Conservation (phyloP, 495 filamentous ascomycete species). For the Chaetomidium leptoderma region DNA sequence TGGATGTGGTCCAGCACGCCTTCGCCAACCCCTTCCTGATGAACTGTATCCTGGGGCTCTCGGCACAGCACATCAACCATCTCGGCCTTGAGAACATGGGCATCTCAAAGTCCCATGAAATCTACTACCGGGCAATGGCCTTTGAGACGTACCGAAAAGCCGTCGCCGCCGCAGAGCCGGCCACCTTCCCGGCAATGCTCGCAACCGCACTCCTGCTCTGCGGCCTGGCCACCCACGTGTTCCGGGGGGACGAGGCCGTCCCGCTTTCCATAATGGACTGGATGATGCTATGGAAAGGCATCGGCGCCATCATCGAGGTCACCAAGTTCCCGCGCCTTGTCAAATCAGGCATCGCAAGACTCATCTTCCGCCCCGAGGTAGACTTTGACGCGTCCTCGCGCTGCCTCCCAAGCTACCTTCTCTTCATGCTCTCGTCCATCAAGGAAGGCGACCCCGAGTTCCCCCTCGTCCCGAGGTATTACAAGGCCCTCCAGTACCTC, state of each 20-base stretch:
- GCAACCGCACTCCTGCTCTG: constrained; percentile 41
- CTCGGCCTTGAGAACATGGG: constrained; percentile 23
- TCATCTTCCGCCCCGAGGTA: constrained; percentile 40
- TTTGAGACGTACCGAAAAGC: constrained; percentile 45
- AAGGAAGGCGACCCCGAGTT: constrained; percentile 30
- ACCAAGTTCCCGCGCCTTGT: constrained; percentile 20
- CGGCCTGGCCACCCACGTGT: constrained; percentile 38
- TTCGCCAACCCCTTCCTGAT: constrained; percentile 49
- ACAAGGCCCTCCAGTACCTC: constrained; percentile 37
- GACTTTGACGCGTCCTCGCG: constrained; percentile 33
- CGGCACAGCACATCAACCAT: constrained; percentile 41
- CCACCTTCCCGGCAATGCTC: constrained; percentile 40
- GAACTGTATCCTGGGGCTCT: constrained; percentile 45
- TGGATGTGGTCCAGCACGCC: constrained; percentile 44
- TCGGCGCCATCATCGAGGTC: constrained; percentile 39
- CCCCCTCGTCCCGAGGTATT: constrained; percentile 30
- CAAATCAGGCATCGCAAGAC: constrained; percentile 32
- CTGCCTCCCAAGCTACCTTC: constrained; percentile 39
- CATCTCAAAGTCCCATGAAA: constrained; percentile 19
- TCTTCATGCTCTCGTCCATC: constrained; percentile 43
- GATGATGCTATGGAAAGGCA: constrained; percentile 46
- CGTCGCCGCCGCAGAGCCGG: constrained; percentile 35
- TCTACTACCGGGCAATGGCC: constrained; percentile 40
- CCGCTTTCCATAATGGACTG: constrained; percentile 43
- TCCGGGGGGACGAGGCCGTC: constrained; percentile 36